Evolutionary conservation across 495 filamentous ascomycete species (phyloP).

Genomic region (Xylaria acuta): DNA sequence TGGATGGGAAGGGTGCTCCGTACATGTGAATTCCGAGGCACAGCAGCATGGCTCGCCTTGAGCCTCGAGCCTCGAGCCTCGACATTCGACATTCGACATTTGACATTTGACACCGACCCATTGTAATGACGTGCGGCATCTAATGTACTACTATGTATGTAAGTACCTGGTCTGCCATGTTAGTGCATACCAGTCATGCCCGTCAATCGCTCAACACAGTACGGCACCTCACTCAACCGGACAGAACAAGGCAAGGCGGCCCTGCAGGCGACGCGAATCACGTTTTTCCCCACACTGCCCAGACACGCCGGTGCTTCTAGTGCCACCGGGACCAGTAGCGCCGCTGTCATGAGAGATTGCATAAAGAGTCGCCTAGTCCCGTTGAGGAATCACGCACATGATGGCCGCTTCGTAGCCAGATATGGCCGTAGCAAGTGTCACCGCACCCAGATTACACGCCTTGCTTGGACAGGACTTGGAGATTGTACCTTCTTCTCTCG

Average conservation of each 20-base stretch:
- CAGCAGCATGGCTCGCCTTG: not conserved
- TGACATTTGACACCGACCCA: not conserved
- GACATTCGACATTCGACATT: not conserved
- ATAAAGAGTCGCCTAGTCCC: not conserved
- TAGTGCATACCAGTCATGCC: not conserved
- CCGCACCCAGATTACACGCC: not conserved
- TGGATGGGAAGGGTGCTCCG: not conserved
- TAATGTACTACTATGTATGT: too few relatives aligned
- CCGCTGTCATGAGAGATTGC: not conserved
- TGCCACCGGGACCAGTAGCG: slow-evolving; percentile 8
- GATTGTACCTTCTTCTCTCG: slow-evolving; percentile 25
- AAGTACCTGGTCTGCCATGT: too few relatives aligned
- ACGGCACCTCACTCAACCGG: not conserved
- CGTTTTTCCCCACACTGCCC: slow-evolving; percentile 30
- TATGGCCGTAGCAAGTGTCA: not conserved
- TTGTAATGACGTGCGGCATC: not conserved
- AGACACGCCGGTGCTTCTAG: slow-evolving; percentile 22
- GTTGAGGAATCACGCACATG: slow-evolving; percentile 2
- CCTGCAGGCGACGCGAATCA: slow-evolving; percentile 27
- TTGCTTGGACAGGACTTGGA: too few relatives aligned
- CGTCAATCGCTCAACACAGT: not conserved
- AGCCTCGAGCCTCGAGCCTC: too few relatives aligned
- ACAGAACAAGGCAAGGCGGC: slow-evolving; percentile 24
- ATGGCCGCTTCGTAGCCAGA: not conserved
- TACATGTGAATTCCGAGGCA: not conserved